Conservation (phyloP, 768 basidiomycete species). For the Rhodocollybia butyracea region DNA sequence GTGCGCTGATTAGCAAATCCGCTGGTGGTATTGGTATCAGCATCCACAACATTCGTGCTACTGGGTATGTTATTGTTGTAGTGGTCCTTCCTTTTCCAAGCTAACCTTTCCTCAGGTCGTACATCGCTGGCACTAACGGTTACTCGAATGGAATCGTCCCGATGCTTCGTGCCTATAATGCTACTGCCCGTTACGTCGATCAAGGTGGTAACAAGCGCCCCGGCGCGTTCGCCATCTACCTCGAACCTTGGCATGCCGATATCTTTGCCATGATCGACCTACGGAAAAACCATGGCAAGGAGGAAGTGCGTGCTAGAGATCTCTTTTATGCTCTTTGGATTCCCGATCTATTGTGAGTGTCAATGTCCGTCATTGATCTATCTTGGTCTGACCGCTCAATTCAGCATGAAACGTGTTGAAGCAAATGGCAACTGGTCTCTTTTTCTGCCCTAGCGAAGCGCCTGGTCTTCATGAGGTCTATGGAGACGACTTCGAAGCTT, state of each 20-base stretch:
- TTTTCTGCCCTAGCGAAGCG: conserved; percentile 97
- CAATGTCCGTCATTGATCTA: background rate
- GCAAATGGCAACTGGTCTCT: conserved; percentile 87
- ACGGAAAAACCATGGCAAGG: conserved; percentile 98
- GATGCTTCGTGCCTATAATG: conserved; percentile 97
- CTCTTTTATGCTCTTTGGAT: conserved; percentile 99
- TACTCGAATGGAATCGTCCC: conserved; percentile 99
- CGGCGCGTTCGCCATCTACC: conserved; percentile 96
- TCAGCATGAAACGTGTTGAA: conserved; percentile 96
- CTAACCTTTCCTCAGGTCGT: conserved; percentile 57
- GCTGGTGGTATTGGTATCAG: conserved; percentile 96
- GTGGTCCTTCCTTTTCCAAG: background rate
- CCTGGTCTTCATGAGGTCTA: conserved; percentile 86
- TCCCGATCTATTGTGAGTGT: conserved; percentile 85
- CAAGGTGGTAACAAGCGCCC: conserved; percentile 99
- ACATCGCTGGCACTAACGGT: conserved; percentile 98
- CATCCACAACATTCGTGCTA: conserved; percentile 96
- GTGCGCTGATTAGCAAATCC: conserved; percentile 99
- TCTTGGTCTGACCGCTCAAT: background rate
- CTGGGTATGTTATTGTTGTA: conserved; percentile 50
- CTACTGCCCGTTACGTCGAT: conserved; percentile 97
- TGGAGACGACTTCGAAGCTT: conserved; percentile 83
- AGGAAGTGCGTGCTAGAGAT: conserved; percentile 94
- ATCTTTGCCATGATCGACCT: conserved; percentile 97
- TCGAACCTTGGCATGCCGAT: conserved; percentile 99